Conservation (phyloP, 2,329 filamentous ascomycete species). For the Pseudocercospora eumusae region DNA sequence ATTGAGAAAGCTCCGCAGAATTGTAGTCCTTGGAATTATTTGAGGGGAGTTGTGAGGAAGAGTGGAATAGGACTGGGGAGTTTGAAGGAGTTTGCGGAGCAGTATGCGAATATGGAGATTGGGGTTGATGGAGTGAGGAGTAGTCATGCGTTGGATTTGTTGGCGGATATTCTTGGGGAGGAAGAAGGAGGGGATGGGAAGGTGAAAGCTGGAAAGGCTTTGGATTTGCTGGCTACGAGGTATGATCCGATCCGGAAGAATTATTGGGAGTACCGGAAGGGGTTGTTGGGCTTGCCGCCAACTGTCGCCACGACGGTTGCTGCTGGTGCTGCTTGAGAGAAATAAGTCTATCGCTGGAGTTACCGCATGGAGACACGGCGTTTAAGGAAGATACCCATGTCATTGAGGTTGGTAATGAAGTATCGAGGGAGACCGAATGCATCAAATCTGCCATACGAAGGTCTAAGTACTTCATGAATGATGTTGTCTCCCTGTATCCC, state of each 20-base stretch:
- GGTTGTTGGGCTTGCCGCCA: constrained; percentile 42
- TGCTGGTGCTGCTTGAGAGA: constrained; percentile 4
- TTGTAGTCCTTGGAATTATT: constrained; percentile 90
- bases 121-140: constrained; percentile 54
- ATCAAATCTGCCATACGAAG: too few relatives aligned
- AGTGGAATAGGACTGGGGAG: constrained; percentile 55
- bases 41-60: constrained; percentile 73
- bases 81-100: constrained; percentile 56
- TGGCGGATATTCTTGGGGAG: constrained; percentile 66
- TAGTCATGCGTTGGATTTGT: constrained; percentile 66
- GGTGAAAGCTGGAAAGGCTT: constrained; percentile 66
- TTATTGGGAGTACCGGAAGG: constrained; percentile 83
- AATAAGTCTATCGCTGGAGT: not conserved
- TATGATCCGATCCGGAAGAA: constrained; percentile 90
- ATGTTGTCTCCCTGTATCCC: too few relatives aligned
- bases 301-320: constrained; percentile 4
- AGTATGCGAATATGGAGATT: constrained; percentile 54
- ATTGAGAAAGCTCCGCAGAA: constrained; percentile 86
- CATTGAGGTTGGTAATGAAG: not conserved
- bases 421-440: too few relatives aligned
- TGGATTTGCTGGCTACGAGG: constrained; percentile 74
- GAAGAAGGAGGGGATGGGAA: constrained; percentile 55
- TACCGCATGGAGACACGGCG: not conserved
- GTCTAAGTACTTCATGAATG: too few relatives aligned
- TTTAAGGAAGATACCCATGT: constrained; percentile 5